Conservation (phyloP, 805 yeast species). For the Kodamaea laetipori region DNA sequence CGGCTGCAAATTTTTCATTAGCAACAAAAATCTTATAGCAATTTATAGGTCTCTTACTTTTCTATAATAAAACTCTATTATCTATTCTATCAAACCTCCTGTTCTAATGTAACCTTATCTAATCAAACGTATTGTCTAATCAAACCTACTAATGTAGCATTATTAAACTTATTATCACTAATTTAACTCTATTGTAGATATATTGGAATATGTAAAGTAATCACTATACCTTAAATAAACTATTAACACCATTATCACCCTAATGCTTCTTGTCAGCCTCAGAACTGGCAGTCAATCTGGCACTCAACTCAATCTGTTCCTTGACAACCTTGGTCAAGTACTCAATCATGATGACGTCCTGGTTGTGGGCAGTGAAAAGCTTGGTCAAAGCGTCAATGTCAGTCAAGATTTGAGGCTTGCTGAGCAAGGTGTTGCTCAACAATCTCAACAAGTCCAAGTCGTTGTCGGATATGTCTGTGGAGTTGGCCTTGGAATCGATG, state of each 20-base stretch:
- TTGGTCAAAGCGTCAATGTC: constrained; percentile 55
- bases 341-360: constrained; percentile 80
- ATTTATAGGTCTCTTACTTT: no score
- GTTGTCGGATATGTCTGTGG: constrained; percentile 45
- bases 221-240: no score
- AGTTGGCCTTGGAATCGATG: constrained; percentile 40
- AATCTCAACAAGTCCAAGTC: constrained; percentile 65
- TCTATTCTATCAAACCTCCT: no score
- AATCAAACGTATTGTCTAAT: no score
- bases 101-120: no score
- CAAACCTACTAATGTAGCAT: no score
- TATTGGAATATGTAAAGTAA: no score
- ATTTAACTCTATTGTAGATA: no score
- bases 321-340: constrained; percentile 80
- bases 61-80: no score
- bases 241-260: not conserved
- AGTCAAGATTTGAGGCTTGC: constrained; percentile 51
- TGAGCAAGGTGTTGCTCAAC: constrained; percentile 58
- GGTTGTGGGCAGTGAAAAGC: constrained; percentile 69
- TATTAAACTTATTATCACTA: no score
- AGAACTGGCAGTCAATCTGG: constrained; percentile 51
- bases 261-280: constrained; percentile 21
- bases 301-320: constrained; percentile 79
- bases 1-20: no score
- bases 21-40: no score